Evolutionary conservation across 2,329 filamentous ascomycete species (phyloP).

Genomic region (Magnaporthiopsis poae): DNA sequence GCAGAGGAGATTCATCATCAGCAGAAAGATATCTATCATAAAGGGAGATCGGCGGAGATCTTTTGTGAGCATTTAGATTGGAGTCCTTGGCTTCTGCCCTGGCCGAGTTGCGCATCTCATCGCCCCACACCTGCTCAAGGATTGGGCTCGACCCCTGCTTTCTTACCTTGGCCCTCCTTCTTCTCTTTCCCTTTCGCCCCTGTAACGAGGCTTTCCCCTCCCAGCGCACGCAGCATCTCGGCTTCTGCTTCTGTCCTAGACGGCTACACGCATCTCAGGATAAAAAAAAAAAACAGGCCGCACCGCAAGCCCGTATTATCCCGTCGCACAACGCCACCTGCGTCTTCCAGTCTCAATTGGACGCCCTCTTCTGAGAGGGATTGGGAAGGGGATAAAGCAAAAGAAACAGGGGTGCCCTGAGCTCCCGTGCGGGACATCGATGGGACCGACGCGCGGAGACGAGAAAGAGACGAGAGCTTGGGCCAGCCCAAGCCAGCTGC

Average conservation of each 20-base stretch:
- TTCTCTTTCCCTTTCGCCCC: not conserved
- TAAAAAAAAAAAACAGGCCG: not conserved
- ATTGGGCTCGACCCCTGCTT: not conserved
- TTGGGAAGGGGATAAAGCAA: not conserved
- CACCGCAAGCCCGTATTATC: not conserved
- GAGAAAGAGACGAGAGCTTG: not conserved
- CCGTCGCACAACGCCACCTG: not conserved
- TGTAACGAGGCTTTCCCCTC: not conserved
- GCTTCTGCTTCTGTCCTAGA: not conserved
- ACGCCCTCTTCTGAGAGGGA: not conserved
- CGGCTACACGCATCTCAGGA: not conserved
- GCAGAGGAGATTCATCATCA: not conserved
- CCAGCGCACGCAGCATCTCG: not conserved
- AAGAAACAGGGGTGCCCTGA: not conserved
- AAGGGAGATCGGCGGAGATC: not conserved
- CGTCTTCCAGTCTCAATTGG: not conserved
- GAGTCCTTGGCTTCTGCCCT: not conserved
- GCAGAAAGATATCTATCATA: not conserved
- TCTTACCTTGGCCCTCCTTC: not conserved
- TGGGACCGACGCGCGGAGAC: not conserved
- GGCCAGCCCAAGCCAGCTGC: not conserved
- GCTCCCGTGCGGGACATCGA: not conserved
- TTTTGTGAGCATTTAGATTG: not conserved
- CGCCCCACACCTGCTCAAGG: not conserved
- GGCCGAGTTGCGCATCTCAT: not conserved